Evolutionary conservation across 805 yeast genomes (phyloP).

Genomic region (Kluyveromyces wickerhamii): DNA sequence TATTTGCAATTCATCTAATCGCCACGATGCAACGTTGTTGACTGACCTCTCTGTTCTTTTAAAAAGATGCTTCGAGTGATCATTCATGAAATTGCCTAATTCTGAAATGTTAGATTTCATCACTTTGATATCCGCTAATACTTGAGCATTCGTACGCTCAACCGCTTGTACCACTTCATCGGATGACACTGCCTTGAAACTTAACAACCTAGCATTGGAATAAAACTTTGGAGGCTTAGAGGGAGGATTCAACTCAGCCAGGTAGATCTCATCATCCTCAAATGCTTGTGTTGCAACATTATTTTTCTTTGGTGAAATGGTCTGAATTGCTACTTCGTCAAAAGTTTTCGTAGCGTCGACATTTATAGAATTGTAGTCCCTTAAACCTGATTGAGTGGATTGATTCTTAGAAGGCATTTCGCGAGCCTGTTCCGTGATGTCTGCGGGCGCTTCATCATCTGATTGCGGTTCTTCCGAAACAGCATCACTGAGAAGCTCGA

Average conservation of each 20-base stretch:
- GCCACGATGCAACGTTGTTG: slow-evolving; percentile 31
- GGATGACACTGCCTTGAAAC: slow-evolving; percentile 11
- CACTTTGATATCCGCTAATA: slow-evolving; percentile 29
- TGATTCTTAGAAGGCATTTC: not conserved
- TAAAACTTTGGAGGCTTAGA: slow-evolving; percentile 14
- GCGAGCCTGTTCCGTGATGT: no score
- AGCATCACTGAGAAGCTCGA: not conserved
- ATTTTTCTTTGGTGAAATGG: no score
- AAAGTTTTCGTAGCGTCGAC: not conserved
- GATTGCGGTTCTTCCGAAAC: not conserved
- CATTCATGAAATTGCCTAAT: slow-evolving; percentile 25
- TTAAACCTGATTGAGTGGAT: not conserved
- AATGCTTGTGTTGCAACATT: slow-evolving; percentile 19
- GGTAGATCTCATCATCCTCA: slow-evolving; percentile 29
- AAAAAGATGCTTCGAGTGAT: slow-evolving; percentile 24
- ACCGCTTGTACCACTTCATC: slow-evolving; percentile 13
- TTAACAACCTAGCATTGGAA: slow-evolving; percentile 15
- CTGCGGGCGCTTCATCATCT: no score
- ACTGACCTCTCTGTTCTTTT: slow-evolving; percentile 25
- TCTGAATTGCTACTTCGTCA: slow-evolving; percentile 9
- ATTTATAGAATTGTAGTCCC: not conserved
- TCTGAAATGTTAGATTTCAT: slow-evolving; percentile 26
- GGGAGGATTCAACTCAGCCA: slow-evolving; percentile 22
- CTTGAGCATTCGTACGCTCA: slow-evolving; percentile 20
- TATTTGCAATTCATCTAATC: slow-evolving; percentile 25